Evolutionary conservation across 1,284 basidiomycete species (phyloP).

Genomic region (Cryptococcus amylolentus): DNA sequence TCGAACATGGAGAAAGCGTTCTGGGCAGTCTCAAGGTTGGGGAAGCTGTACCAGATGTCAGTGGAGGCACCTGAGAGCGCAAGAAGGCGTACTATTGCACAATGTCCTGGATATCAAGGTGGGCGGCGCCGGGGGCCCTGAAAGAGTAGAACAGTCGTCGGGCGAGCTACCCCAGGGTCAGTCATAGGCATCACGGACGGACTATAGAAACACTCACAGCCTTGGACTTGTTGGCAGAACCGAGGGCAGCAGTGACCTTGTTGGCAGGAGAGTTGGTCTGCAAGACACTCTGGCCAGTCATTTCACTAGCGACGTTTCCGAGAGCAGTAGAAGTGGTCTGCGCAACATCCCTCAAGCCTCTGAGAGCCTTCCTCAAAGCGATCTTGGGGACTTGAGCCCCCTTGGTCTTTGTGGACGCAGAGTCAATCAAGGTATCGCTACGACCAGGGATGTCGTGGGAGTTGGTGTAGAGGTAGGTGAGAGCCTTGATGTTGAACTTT

Average conservation of each 20-base stretch:
- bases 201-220: slow-evolving; percentile 51
- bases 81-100: slow-evolving; percentile 53
- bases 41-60: slow-evolving; percentile 53
- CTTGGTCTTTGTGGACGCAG: slow-evolving; percentile 46
- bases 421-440: slow-evolving; percentile 60
- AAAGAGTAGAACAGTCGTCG: slow-evolving; percentile 86
- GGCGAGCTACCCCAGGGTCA: slow-evolving; percentile 58
- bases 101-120: slow-evolving; percentile 67
- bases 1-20: slow-evolving; percentile 72
- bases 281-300: slow-evolving; percentile 63
- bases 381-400: slow-evolving; percentile 58
- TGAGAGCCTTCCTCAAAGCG: slow-evolving; percentile 67
- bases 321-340: slow-evolving; percentile 78
- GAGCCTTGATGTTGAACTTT: slow-evolving; percentile 70
- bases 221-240: slow-evolving; percentile 76
- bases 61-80: neutral
- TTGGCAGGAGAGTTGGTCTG: slow-evolving; percentile 84
- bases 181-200: neutral
- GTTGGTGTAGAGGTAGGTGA: slow-evolving; percentile 74
- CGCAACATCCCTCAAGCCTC: slow-evolving; percentile 67
- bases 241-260: slow-evolving; percentile 73
- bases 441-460: slow-evolving; percentile 69
- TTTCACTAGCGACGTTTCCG: slow-evolving; percentile 60
- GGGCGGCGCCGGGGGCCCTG: slow-evolving; percentile 60
- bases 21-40: slow-evolving; percentile 63